These are phyloP conservation scores for Huntiella decipiens DNA, from an alignment of 2,329 filamentous ascomycete species.

Conservation along the genomic window DNA sequence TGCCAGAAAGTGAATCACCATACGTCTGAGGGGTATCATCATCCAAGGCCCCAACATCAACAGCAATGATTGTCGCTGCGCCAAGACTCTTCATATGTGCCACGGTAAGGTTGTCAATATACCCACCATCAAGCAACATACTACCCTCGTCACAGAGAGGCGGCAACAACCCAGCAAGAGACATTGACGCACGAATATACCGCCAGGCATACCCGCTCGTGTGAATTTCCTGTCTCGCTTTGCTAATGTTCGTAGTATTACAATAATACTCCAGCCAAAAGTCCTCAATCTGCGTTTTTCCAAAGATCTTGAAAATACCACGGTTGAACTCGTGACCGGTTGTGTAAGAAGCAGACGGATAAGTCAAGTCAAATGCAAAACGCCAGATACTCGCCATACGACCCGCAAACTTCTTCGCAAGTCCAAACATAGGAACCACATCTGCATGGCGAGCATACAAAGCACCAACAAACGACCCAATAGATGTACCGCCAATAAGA, in stretches of 20 bases:
- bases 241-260: slow-evolving; percentile 97
- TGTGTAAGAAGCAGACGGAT: slow-evolving; percentile 90
- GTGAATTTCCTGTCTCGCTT: slow-evolving; percentile 78
- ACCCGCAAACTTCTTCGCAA: slow-evolving; percentile 91
- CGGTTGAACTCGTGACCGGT: slow-evolving; percentile 98
- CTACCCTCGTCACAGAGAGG: slow-evolving; percentile 91
- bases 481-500: slow-evolving; percentile 86
- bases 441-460: slow-evolving; percentile 93
- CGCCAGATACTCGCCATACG: slow-evolving; percentile 99
- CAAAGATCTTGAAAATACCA: slow-evolving; percentile 96
- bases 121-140: slow-evolving; percentile 91
- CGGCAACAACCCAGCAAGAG: slow-evolving; percentile 75
- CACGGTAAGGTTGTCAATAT: slow-evolving; percentile 92
- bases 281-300: slow-evolving; percentile 91
- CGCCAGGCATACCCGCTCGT: slow-evolving; percentile 95
- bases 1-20: slow-evolving; percentile 81
- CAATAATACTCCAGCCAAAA: slow-evolving; percentile 99
- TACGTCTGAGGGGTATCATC: slow-evolving; percentile 83
- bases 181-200: slow-evolving; percentile 94
- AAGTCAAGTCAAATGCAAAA: slow-evolving; percentile 90
- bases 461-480: slow-evolving; percentile 86
- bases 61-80: slow-evolving; percentile 82
- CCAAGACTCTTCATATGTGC: slow-evolving; percentile 92
- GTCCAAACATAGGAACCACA: slow-evolving; percentile 87
- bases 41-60: slow-evolving; percentile 85